Evolutionary conservation across 2,329 filamentous ascomycete species (phyloP), one percentile per base, ranked within the genome.

Genomic region (Magnaporthales sp.): DNA sequence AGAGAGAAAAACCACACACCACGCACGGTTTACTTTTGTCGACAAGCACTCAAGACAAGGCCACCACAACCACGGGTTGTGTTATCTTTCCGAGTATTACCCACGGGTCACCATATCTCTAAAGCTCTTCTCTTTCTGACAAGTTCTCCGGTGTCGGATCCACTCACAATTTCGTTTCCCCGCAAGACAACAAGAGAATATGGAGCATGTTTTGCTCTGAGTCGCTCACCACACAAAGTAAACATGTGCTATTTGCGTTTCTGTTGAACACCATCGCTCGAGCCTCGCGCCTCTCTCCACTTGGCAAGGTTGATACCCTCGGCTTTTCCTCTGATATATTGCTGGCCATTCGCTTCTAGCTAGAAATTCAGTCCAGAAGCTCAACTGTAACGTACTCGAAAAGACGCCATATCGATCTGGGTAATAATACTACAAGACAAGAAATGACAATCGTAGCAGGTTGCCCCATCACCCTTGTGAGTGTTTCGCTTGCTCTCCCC

Each of bases 51-150:
- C 38, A 19, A 51, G 38, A 51, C 38, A 51, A n/a, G 38, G 38
- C 38, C 38, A n/a, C 19, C 38, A 7, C 15, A 7, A n/a, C 38
- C 38, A 51, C 19, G 15, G n/a, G 38, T n/a, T 51, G 38, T 15
- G 38, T 51, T 51, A 51, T 51, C 38, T 51, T 51, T 51, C 38
- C 38, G 38, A 51, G 10, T 8, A 51, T 51, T 51, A 51, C 38
- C 30, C 62, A 63, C 62, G 62, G 62, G 62, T 63, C 30, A 63
- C 29, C 62, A 26, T 38, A 38, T 63, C 62, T 32, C 19, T 15
- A 46, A 15, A 51, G 38, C 15, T 51, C 38, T 51, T 51, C 38
- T 51, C 8, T 51, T 24, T 38, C 62, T 63, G 62, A 63, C 62
- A 63, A 63, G 62, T 46, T 31, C 22, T 15, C 62, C 38, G 29